Base-by-base conservation (phyloP, 1,284 basidiomycete species). In the Cryptococcus floricola region DNA sequence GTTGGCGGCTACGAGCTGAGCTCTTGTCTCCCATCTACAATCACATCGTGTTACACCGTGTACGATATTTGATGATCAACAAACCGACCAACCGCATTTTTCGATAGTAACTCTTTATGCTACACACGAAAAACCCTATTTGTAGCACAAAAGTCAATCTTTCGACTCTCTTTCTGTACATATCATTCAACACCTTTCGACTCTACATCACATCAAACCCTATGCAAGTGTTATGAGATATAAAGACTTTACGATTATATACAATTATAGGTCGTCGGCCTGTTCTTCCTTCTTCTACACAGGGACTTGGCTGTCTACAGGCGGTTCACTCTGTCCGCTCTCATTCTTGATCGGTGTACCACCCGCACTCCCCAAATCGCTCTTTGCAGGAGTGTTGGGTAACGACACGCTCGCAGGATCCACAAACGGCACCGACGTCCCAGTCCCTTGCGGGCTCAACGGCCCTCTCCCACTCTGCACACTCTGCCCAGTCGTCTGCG, bases 1-100 rank as follows among this genome's bases (percentile, higher is more conserved):
- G 28, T 84, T 91, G 83, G 84, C 67, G 31, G 3, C 31, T 34
- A 34, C 31, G 31, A 34, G 31, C 31, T 34, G 31, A 34, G 31
- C 31, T 34, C 31, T 23, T 23, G 23, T 23, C 23, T 23, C 23
- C 23, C 23, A 23, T 23, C 23, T 23, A 23, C 23, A 23, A 23
- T 23, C 23, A 23, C 23, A 23, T 3, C 23, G 23, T 23, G 23
- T 23, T 23, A 23, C 23, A 23, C 23, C 23, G 23, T 23, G 23
- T 23, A 23, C 23, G 23, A 23, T 23, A 23, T 23, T 23, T 23
- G 23, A 23, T 23, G 23, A 23, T 23, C 23, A 23, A 23, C 23
- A 23, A 23, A 23, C 23, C 23, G 23, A 34, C 31, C 31, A 34
- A 10, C 7, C 31, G 31, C 31, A 34, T 34, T 34, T 10, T 34